A percentile compares a stretch with the other conserved stretches of the same genome.
phyloP scores from a whole-genome alignment of 495 filamentous ascomycete genomes.

The Annulohypoxylon nitens region DNA sequence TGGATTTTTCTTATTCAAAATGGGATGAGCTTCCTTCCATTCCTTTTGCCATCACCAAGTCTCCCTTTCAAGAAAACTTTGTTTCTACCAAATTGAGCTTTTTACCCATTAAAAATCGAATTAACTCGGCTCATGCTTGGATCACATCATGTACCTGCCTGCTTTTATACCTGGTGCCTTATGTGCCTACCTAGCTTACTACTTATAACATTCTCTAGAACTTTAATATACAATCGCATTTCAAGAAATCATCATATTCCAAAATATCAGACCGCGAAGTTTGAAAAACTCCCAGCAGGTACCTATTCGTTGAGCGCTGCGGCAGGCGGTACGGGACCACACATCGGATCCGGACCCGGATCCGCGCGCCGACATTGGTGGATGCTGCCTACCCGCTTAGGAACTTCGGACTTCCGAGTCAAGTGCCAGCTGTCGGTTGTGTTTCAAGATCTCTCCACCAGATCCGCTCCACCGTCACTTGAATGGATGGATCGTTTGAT shows the following conservation, averaged over 20 bases:
- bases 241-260: neutral
- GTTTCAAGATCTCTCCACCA: constrained; percentile 12
- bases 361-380: constrained; percentile 12
- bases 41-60: neutral
- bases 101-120: neutral
- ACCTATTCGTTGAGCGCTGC: too few relatives aligned
- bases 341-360: neutral
- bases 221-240: neutral
- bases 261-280: neutral
- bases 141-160: neutral
- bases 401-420: neutral
- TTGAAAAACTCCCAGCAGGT: neutral
- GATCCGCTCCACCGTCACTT: neutral
- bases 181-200: neutral
- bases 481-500: neutral
- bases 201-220: neutral
- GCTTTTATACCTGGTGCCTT: neutral
- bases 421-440: neutral
- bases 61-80: neutral
- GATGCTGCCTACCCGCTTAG: neutral
- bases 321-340: neutral
- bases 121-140: neutral
- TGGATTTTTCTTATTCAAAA: neutral
- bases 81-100: neutral
- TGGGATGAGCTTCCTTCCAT: neutral